Evolutionary conservation across 257 asterid species (phyloP), one percentile per base, ranked within the genome.

Genomic region (Cynanchum wilfordii): DNA sequence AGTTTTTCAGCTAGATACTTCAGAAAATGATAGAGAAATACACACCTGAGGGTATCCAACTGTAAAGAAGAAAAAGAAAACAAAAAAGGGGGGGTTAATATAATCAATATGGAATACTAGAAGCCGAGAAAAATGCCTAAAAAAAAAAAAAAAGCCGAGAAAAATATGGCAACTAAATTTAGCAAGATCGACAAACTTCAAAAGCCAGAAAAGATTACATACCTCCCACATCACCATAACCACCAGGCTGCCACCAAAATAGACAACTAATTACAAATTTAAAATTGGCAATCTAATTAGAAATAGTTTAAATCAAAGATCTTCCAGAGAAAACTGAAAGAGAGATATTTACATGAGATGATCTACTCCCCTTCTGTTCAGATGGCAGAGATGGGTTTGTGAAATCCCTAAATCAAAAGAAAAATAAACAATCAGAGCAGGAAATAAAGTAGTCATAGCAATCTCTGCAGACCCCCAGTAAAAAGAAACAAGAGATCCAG

Each of bases 21-120:
- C 49, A 36, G 50, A 64, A 19, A 63, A 76, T 30, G 40, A 29
- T 5, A 40, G 70, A 71, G 27, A 45, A 44, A 77, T 45, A 81
- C 91, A 3, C 85, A 94, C 98, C 99, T 89, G 99, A 11, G 95
- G 88, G 81, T 83, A 90, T 90, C 98, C 99, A 73, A 80, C 99
- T 90, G 93, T 59, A 78, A 66, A 10, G 19, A 70, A 57, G 40
- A 36, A 60, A 69, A 67, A 71, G 65, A 76, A 58, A 73, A 25
- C 29, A 51, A 4, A 17, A 51, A 20, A 60, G 49, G 65, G 60
- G 74, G 25, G 5, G 85, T 81, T 58, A 84, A 83, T 77, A 80
- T 52, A 71, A 42, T 60, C 49, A 69, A 71, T 30, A 58, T 24
- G 75, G 36, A 76, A 69, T 7, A n/a, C 68, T 2, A 57, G 49